phyloP scores from a whole-genome alignment of 768 basidiomycete species.

The Leccinum disarticulatum region DNA sequence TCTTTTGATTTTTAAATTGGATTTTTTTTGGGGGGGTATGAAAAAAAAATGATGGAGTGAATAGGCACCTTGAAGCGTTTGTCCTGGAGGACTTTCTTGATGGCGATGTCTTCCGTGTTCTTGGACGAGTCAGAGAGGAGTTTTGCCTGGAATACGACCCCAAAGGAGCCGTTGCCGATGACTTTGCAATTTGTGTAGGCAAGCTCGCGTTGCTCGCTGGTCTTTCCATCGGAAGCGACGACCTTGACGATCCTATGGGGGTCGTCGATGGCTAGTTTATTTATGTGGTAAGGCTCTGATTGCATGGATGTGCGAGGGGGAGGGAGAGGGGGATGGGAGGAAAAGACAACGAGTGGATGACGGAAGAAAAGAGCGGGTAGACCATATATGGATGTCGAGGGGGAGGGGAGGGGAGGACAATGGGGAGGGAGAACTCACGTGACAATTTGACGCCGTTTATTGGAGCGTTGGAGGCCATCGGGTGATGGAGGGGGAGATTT shows the following conservation, averaged over 20 bases:
- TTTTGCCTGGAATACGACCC: conserved; percentile 96
- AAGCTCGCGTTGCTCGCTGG: conserved; percentile 83
- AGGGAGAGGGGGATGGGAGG: conserved; percentile 32
- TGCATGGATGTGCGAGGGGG: conserved; percentile 23
- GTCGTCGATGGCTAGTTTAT: conserved; percentile 78
- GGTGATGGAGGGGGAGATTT: conserved; percentile 10
- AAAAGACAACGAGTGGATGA: conserved; percentile 36
- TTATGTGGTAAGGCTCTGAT: conserved; percentile 26
- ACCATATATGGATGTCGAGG: conserved; percentile 31
- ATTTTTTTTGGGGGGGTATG: neutral
- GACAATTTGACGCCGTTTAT: conserved; percentile 89
- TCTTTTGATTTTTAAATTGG: neutral
- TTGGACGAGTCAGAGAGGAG: conserved; percentile 64
- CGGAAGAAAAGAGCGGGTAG: conserved; percentile 23
- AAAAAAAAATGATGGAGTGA: conserved; percentile 9
- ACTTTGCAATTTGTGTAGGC: conserved; percentile 98
- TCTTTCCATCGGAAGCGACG: conserved; percentile 91
- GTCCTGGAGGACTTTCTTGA: conserved; percentile 99
- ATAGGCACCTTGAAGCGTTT: conserved; percentile 96
- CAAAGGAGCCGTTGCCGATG: conserved; percentile 98
- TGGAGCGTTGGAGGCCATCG: conserved; percentile 74
- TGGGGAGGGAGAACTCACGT: conserved; percentile 50
- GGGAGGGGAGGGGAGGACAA: conserved; percentile 16
- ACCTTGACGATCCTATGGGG: conserved; percentile 96
- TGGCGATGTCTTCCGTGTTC: conserved; percentile 87